phyloP scores from a whole-genome alignment of 2,329 filamentous ascomycete species.

The Pezicula carpinea region DNA sequence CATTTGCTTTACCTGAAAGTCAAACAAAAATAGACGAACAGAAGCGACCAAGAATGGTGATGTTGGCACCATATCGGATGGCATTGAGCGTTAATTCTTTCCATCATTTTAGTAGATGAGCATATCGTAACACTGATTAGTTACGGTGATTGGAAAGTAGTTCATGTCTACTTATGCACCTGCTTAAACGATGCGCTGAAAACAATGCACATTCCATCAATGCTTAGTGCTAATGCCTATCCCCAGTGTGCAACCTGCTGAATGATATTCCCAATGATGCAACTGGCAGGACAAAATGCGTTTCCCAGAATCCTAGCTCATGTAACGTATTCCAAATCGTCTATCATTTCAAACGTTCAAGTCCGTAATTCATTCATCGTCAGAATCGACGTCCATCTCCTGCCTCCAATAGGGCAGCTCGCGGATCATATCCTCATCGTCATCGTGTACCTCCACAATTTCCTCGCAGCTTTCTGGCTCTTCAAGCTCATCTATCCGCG shows the following conservation, averaged over 20 bases:
- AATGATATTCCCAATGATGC: not conserved
- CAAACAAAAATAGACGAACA: no score
- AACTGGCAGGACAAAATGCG: not conserved
- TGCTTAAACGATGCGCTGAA: no score
- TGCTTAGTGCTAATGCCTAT: no score
- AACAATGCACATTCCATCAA: no score
- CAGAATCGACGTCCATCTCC: constrained; percentile 25
- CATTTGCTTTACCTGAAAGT: no score
- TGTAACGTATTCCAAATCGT: constrained; percentile 4
- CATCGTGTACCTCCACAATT: constrained; percentile 18
- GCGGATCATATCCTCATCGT: constrained; percentile 11
- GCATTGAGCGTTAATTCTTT: no score
- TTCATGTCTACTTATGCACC: no score
- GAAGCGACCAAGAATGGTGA: no score
- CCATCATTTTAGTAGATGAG: no score
- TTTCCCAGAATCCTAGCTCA: not conserved
- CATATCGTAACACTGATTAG: no score
- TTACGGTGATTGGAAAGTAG: no score
- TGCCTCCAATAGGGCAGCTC: constrained; percentile 26
- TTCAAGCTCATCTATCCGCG: constrained; percentile 28
- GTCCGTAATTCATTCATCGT: constrained; percentile 10
- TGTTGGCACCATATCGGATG: no score
- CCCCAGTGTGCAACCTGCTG: not conserved
- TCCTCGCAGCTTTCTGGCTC: constrained; percentile 29
- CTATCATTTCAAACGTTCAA: constrained; percentile 4